phyloP scores from a whole-genome alignment of 805 yeast genomes.

The Barnettozyma sucrosica region DNA sequence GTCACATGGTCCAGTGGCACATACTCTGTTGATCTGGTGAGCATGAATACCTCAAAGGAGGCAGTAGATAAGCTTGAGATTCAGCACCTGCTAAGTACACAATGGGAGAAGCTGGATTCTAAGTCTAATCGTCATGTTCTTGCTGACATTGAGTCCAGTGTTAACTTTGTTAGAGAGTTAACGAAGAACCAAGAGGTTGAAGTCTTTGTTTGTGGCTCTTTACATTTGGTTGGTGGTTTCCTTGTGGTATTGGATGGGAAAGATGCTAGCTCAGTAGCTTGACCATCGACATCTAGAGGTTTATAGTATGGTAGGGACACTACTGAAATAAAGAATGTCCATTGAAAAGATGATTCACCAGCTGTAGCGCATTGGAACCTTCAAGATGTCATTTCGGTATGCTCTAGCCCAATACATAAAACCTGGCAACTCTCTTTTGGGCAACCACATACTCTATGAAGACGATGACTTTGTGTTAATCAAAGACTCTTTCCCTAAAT shows the following conservation, averaged over 20 bases:
- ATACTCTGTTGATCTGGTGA: conserved; percentile 77
- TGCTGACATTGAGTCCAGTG: conserved; percentile 72
- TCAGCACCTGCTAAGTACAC: conserved; percentile 66
- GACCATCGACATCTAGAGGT: background rate
- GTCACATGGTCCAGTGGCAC: conserved; percentile 83
- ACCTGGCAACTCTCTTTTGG: conserved; percentile 33
- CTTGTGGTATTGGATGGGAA: conserved; percentile 67
- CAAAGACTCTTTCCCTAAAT: conserved; percentile 58
- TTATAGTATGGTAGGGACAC: background rate
- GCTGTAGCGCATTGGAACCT: background rate
- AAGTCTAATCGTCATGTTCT: conserved; percentile 45
- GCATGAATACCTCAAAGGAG: conserved; percentile 76
- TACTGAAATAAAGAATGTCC: background rate
- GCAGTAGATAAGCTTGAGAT: conserved; percentile 75
- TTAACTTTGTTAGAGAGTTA: conserved; percentile 39
- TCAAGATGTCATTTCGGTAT: conserved; percentile 32
- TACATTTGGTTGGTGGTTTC: conserved; percentile 92
- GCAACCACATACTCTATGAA: conserved; percentile 36
- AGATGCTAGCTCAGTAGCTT: background rate
- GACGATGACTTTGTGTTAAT: conserved; percentile 54
- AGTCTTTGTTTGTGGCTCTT: conserved; percentile 89
- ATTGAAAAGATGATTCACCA: too few species aligned
- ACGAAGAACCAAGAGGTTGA: conserved; percentile 35
- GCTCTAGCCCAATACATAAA: conserved; percentile 45
- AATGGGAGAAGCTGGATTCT: conserved; percentile 57